Base-by-base conservation (phyloP, 352 stramenopile genomes). In the Phytophthora fragariaefolia region DNA sequence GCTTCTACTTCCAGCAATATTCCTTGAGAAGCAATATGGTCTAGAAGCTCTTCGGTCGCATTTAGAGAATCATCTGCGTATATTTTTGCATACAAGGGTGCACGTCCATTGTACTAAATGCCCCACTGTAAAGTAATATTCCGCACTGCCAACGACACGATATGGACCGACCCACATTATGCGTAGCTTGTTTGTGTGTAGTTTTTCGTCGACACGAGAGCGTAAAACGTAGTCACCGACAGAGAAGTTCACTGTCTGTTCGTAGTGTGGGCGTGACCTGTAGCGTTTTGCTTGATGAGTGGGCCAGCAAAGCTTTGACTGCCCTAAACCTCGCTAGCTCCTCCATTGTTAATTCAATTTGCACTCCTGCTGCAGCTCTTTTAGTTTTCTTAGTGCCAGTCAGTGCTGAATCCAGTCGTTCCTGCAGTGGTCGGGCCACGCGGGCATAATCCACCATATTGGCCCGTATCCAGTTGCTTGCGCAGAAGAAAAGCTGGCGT, bases 111-210 rank as follows among this genome's bases (percentile, higher is more conserved):
- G 70, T 20, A 78, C 24, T 12, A 66, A 26, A 36, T 66, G 36
- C 17, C 36, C 22, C 15, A 80, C 34, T 1, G 47, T 54, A 45
- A 67, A 74, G 12, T 54, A 67, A 24, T 71, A 66, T 15, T 71
- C 55, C 6, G 60, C 22, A 4, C 42, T 59, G 54, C 55, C 24
- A 12, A 66, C 43, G 1, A 80, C 63, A 17, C 24, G 20, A 45
- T 73, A 80, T 13, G 71, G 63, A 6, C 71, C 71, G 7, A 78
- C 32, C 71, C 67, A 80, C 22, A 61, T 73, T 4, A 79, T 45
- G 17, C 64, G 18, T 17, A 77, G 40, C 53, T 79, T 82, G 36
- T 68, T 34, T 7, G 47, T 13, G 20, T 40, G n/a, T n/a, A n/a
- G n/a, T n/a, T n/a, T n/a, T n/a, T n/a, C n/a, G n/a, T n/a, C n/a